Base-by-base conservation (phyloP, 2,329 filamentous ascomycete species). In the Arachnopeziza araneosa region DNA sequence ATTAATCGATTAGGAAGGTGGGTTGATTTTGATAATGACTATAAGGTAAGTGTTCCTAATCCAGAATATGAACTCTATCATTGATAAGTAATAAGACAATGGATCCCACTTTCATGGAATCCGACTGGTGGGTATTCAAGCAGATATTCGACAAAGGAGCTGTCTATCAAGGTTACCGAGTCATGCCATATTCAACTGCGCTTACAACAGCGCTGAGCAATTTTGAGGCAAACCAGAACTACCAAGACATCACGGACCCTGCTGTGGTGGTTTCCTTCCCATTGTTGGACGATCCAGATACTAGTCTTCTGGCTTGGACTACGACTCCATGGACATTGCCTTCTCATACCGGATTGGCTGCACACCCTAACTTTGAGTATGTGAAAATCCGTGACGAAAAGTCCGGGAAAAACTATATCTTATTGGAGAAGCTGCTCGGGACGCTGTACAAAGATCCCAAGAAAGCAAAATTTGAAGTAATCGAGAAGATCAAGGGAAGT, bases 21-120 rank as follows among this genome's bases (percentile, higher is more conserved):
- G 93, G 95, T 97, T 69, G 93, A 97, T 76, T 97, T 98, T 69
- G 93, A 98, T 75, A 95, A 96, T 69, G 91, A 97, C 74, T 97
- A 96, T 80, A 96, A 96, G 85, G 86, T 86, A 70, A 65, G 72
- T 32, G 21, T 51, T 8, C 9, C 32, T 12, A 24, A 5, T 44
- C 17, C 17, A 30, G 14, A 5, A 3, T 5, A 14, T 19, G n/a
- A 22, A 23, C 48, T 36, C n/a, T 24, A 48, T 24, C 54, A 60
- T 66, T 56, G 50, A 69, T 64, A 68, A 58, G 30, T 12, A 44
- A 17, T 30, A 44, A 89, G 88, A 96, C 91, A 44, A 96, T 97
- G 91, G 89, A 98, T 74, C 82, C 88, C n/a, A 87, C 80, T 22
- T 98, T 96, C 77, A 98, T 97, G 93, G 93, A 97, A 78, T 89